Evolutionary conservation across 108 stramenopile genomes (phyloP).

Genomic region (Schizochytrium sp.): DNA sequence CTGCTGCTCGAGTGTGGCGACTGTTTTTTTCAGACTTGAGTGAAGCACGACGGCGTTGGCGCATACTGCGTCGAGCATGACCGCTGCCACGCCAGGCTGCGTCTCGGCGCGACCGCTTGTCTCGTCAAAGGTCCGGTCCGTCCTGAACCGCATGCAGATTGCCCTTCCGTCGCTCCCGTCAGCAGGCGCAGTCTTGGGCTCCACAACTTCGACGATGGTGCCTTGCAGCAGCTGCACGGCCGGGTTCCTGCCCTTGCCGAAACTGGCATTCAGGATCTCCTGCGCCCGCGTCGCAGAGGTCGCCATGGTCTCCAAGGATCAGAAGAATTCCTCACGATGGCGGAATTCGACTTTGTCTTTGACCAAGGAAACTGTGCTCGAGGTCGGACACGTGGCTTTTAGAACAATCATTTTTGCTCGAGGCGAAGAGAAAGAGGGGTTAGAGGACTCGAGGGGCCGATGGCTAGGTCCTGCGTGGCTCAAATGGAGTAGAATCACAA

Average conservation of each 20-base stretch:
- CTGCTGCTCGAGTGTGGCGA: neutral
- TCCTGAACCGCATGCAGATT: neutral
- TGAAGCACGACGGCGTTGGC: neutral
- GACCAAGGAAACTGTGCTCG: too few species aligned
- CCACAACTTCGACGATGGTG: neutral
- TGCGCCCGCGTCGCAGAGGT: neutral
- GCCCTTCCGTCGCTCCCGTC: neutral
- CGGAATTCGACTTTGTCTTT: neutral
- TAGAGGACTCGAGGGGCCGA: too few species aligned
- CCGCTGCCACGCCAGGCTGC: neutral
- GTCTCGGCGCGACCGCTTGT: neutral
- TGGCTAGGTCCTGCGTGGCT: too few species aligned
- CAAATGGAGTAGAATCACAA: too few species aligned
- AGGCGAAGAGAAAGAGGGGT: too few species aligned
- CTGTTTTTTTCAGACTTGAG: neutral
- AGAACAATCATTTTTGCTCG: too few species aligned
- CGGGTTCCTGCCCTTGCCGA: neutral
- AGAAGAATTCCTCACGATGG: neutral
- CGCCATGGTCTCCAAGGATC: neutral
- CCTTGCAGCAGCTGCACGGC: neutral
- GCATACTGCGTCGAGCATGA: neutral
- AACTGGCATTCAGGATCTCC: neutral
- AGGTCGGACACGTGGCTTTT: too few species aligned
- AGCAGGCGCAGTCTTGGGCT: neutral
- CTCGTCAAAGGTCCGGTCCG: neutral